Evolutionary conservation across 345 rosid genomes (phyloP).

Genomic region (Chamaenerion angustifolium): DNA sequence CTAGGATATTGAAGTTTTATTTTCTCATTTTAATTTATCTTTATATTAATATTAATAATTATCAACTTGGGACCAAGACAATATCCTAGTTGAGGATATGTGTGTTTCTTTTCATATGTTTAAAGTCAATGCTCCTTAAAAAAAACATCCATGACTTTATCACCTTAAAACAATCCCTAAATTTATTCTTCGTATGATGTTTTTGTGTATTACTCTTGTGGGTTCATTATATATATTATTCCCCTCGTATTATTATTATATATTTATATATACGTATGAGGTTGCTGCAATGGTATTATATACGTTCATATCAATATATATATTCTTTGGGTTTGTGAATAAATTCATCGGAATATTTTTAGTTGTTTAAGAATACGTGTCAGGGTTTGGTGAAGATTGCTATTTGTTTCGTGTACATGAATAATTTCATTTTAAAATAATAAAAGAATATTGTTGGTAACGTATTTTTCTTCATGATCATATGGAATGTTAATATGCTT

Average conservation of each 20-base stretch:
- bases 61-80: slow-evolving; percentile 12
- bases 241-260: no score
- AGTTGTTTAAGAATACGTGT: slow-evolving; percentile 14
- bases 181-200: slow-evolving; percentile 8
- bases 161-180: slow-evolving; percentile 14
- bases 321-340: neutral
- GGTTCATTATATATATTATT: no score
- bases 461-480: neutral
- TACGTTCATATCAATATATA: neutral
- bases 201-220: neutral
- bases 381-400: slow-evolving; percentile 9
- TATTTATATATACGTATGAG: no score
- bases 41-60: slow-evolving; percentile 6
- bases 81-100: slow-evolving; percentile 5
- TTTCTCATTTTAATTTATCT: no score
- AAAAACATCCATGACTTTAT: neutral
- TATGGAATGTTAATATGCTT: no score
- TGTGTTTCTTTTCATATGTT: neutral
- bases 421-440: neutral
- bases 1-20: no score
- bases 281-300: no score
- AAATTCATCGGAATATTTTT: neutral
- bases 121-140: slow-evolving; percentile 26
- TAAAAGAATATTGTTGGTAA: neutral
- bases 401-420: no score